Evolutionary conservation across 805 yeast genomes (phyloP), one percentile per base, ranked within the genome.

Genomic region (Metschnikowia colocasiae): DNA sequence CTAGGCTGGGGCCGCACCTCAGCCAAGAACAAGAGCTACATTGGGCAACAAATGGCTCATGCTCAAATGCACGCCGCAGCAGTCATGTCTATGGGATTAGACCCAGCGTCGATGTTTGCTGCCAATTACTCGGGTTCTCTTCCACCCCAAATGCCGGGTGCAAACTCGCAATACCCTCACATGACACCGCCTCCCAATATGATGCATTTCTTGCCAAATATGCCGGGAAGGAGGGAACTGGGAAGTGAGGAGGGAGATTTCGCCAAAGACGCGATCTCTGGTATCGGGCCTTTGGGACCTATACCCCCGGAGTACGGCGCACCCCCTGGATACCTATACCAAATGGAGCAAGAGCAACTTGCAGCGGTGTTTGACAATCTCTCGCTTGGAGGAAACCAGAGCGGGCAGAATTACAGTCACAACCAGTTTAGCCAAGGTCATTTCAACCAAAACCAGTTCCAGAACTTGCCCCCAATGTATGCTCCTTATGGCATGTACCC

Each of bases 1-100:
- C 75, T 90, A 48, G 83, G 92, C 44, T 90, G 97, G 97, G 97
- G 97, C 26, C 77, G 89, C 55, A 74, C 43, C 35, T 67, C 70
- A 1, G 43, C 46, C 29, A 33, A 26, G 45, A 48, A 45, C 41
- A 49, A 42, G 32, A 30, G 23, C 13, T 30, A 42, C 25, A 45
- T 60, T 30, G 69, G 63, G 32, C 65, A 60, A 9, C 59, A 48
- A 18, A 59, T 56, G 37, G 65, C 64, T 3, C 71, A 64, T 43
- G 65, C 70, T 27, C 73, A 64, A 41, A 55, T 68, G 51, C 71
- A 67, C 49, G 69, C 68, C 2, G 71, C 68, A 2, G 67, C 69
- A 22, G 72, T 71, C 3, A 50, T 68, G 47, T 61, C 69, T 13
- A 65, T 70, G 66, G 73, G 74, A 2, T 53, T 68, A 54, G 73